A percentile compares a stretch with the other conserved stretches of the same genome.
Conservation (phyloP, 805 yeast species). For the Clavispora phyllophila region DNA sequence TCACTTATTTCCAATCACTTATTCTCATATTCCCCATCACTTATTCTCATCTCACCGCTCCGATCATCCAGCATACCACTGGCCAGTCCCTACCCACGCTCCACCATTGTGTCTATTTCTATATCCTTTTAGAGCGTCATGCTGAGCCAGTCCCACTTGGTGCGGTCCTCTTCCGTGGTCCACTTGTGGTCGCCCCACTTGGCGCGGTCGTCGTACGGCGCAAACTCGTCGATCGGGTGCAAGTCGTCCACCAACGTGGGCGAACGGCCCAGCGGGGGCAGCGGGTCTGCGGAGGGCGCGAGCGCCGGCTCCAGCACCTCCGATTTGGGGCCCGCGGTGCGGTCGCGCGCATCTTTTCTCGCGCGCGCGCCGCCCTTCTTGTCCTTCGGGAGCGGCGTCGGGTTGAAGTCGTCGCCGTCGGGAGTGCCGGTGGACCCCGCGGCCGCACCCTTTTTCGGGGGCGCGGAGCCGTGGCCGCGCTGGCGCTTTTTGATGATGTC, state of each 20-base stretch:
- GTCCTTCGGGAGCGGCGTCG: constrained; percentile 32
- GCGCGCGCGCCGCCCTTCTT: constrained; percentile 3
- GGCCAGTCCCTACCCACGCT: too few species aligned
- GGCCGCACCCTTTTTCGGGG: constrained; percentile 12
- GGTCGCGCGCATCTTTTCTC: background rate
- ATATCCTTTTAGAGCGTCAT: constrained; percentile 29
- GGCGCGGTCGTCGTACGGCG: constrained; percentile 26
- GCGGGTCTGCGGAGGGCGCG: background rate
- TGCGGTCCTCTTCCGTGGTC: constrained; percentile 10
- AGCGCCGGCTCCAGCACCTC: too few species aligned
- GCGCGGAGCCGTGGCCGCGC: constrained; percentile 33
- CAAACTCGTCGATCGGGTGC: constrained; percentile 10
- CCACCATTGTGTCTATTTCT: too few species aligned
- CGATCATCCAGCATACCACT: too few species aligned
- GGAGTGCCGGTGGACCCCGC: constrained; percentile 2
- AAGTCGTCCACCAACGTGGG: background rate
- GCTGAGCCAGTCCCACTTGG: constrained; percentile 45
- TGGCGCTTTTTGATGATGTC: constrained; percentile 92
- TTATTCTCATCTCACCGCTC: too few species aligned
- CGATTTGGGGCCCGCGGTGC: background rate
- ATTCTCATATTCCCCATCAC: too few species aligned
- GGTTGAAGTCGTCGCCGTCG: constrained; percentile 49
- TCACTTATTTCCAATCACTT: too few species aligned
- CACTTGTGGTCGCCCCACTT: constrained; percentile 15
- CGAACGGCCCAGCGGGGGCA: background rate